These are phyloP conservation scores for Candida adriatica DNA, from an alignment of 805 yeast species.

Conservation along the genomic window DNA sequence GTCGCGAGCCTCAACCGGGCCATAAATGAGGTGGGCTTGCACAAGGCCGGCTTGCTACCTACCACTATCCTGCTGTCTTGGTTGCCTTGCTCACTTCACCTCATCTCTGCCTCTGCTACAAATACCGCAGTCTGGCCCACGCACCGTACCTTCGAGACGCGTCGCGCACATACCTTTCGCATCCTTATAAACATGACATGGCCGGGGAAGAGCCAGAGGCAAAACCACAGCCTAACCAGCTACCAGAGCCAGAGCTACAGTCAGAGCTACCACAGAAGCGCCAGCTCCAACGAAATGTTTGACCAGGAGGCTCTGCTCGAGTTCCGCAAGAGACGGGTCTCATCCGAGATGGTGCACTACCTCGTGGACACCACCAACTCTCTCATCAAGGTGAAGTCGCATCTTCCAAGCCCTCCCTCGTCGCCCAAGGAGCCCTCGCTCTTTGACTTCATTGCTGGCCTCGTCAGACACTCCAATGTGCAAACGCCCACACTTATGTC, in stretches of 20 bases:
- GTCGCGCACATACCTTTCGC: constrained; percentile 2
- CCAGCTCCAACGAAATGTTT: constrained; percentile 29
- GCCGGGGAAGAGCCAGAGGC: not conserved
- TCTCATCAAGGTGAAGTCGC: constrained; percentile 38
- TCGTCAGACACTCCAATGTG: constrained; percentile 79
- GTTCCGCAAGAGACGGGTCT: constrained; percentile 50
- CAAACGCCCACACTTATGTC: constrained; percentile 96
- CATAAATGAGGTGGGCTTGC: not conserved
- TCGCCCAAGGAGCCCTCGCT: constrained; percentile 31
- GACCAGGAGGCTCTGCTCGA: constrained; percentile 43
- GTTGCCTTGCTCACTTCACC: no score
- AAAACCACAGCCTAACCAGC: not conserved
- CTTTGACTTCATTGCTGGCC: constrained; percentile 57
- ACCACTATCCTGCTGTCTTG: no score
- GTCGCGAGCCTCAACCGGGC: constrained; percentile 1
- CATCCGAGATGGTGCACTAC: constrained; percentile 49
- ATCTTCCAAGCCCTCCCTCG: constrained; percentile 33
- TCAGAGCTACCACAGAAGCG: not conserved
- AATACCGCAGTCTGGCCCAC: constrained; percentile 1
- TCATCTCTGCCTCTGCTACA: no score
- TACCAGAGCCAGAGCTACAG: not conserved
- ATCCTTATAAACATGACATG: constrained; percentile 6
- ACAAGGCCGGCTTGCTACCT: not conserved
- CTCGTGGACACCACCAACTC: constrained; percentile 53
- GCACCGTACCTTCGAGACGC: constrained; percentile 15